Conservation (phyloP, 805 yeast species). For the Saturnispora serradocipensis region DNA sequence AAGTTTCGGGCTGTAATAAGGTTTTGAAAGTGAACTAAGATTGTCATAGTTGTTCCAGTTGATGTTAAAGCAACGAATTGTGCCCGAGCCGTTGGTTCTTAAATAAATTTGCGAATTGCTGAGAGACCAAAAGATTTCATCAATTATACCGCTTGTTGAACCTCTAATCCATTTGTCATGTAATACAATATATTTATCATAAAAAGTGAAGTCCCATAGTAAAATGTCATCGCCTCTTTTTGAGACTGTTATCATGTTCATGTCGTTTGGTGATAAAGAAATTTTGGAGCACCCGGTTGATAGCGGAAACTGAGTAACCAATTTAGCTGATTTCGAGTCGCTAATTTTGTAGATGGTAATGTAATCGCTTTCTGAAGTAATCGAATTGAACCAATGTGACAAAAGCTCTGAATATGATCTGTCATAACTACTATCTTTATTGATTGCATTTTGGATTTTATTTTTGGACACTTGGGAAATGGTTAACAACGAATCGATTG, state of each 20-base stretch:
- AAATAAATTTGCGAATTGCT: slow-evolving; percentile 38
- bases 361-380: slow-evolving; percentile 25
- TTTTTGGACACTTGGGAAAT: slow-evolving; percentile 41
- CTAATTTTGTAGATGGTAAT: slow-evolving; percentile 41
- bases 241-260: slow-evolving; percentile 44
- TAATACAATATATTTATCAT: slow-evolving; percentile 41
- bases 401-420: slow-evolving; percentile 18
- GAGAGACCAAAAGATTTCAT: slow-evolving; percentile 44
- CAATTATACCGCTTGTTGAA: slow-evolving; percentile 47
- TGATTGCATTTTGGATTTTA: slow-evolving; percentile 30
- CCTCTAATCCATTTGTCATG: slow-evolving; percentile 56
- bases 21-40: not conserved
- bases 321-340: slow-evolving; percentile 22
- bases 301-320: slow-evolving; percentile 40
- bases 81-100: slow-evolving; percentile 45
- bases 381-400: slow-evolving; percentile 21
- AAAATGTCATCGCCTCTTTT: slow-evolving; percentile 53
- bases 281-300: slow-evolving; percentile 54
- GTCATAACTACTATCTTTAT: not conserved
- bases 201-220: slow-evolving; percentile 53
- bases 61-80: slow-evolving; percentile 54
- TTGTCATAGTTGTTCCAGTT: slow-evolving; percentile 17
- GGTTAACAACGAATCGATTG: slow-evolving; percentile 33
- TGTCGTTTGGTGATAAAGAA: slow-evolving; percentile 54
- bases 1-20: not conserved